Percentiles rank a stretch among this genome's conserved stretches.
These are phyloP conservation scores for Elaphomyces granulatus DNA, from an alignment of 495 filamentous ascomycete genomes.

Conservation along the genomic window DNA sequence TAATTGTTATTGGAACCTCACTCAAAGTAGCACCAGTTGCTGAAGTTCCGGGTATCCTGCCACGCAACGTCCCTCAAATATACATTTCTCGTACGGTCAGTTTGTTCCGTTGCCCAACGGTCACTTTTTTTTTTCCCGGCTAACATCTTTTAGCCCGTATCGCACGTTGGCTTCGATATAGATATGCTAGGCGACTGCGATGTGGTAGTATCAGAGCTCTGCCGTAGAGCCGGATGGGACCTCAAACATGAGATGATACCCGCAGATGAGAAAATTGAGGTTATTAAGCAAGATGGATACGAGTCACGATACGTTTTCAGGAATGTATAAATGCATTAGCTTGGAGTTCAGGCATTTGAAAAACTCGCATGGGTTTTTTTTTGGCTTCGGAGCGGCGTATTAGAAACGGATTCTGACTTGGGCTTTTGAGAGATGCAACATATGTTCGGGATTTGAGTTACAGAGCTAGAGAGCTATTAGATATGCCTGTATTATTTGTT, in stretches of 20 bases:
- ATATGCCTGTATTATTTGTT: too few species aligned
- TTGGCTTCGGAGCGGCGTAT: constrained; percentile 1
- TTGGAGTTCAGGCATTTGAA: constrained; percentile 20
- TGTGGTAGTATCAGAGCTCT: constrained; percentile 78
- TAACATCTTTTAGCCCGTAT: constrained; percentile 46
- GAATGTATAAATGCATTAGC: constrained; percentile 34
- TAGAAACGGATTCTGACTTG: too few species aligned
- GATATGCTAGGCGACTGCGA: constrained; percentile 92
- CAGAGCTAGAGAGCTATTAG: too few species aligned
- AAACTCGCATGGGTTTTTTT: not conserved
- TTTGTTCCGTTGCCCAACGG: too few species aligned
- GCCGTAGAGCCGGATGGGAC: constrained; percentile 74
- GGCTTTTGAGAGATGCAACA: too few species aligned
- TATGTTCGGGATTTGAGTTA: too few species aligned
- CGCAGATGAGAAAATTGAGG: constrained; percentile 43
- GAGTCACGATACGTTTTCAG: constrained; percentile 51
- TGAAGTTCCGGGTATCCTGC: constrained; percentile 73
- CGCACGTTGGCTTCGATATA: constrained; percentile 88
- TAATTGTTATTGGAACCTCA: constrained; percentile 93
- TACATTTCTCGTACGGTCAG: constrained; percentile 75
- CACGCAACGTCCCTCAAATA: constrained; percentile 72
- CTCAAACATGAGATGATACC: constrained; percentile 78
- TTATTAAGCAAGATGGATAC: constrained; percentile 45
- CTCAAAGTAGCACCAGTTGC: constrained; percentile 91
- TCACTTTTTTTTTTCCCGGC: too few species aligned